Evolutionary conservation across 306 rosid species (phyloP).

Genomic region (Vigna radiata): DNA sequence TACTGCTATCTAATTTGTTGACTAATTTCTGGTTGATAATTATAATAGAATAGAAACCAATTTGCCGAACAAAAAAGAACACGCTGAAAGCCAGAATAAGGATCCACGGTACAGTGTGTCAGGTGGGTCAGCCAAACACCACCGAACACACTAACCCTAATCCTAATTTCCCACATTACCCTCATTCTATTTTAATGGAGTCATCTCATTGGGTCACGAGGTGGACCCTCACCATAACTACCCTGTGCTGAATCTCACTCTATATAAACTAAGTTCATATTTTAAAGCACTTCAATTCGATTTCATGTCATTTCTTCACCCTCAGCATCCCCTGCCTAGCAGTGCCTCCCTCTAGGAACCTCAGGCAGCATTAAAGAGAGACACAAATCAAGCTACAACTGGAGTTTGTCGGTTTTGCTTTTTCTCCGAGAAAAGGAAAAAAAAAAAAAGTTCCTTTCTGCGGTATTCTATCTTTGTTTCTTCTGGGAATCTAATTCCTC

Average conservation of each 20-base stretch:
- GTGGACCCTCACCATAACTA: slow-evolving; percentile 11
- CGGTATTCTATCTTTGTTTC: background rate
- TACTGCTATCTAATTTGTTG: too few species aligned
- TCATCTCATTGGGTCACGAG: background rate
- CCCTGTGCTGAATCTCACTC: background rate
- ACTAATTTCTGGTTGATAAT: too few species aligned
- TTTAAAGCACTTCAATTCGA: background rate
- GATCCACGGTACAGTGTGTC: slow-evolving; percentile 29
- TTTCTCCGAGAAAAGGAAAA: background rate
- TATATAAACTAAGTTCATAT: background rate
- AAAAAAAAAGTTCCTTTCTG: background rate
- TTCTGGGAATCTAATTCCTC: slow-evolving; percentile 40
- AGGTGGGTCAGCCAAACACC: background rate
- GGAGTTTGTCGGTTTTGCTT: background rate
- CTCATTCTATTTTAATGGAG: background rate
- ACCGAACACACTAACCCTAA: background rate
- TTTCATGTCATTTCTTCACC: background rate
- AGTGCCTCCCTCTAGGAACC: background rate
- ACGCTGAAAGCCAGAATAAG: background rate
- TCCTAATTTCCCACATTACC: background rate
- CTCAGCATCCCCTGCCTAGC: background rate
- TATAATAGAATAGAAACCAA: too few species aligned
- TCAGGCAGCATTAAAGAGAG: background rate
- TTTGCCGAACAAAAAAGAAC: background rate
- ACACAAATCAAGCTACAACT: background rate